Conservation (phyloP, 140 eudicot genomes). For the Anethum foeniculum region DNA sequence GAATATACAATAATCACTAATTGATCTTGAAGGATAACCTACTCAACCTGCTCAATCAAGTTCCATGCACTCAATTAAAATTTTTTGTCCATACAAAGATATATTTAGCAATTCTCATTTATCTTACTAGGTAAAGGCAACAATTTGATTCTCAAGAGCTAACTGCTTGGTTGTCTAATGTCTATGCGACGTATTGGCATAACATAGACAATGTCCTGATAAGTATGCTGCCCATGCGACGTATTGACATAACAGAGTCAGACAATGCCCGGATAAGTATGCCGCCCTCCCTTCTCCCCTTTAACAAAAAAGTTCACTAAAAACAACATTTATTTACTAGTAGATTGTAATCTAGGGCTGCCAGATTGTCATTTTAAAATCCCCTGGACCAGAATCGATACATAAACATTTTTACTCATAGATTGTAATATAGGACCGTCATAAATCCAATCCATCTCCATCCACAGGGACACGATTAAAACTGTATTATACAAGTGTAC, state of each 20-base stretch:
- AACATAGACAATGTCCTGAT: background rate
- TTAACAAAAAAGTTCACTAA: background rate
- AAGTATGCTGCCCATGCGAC: too few species aligned
- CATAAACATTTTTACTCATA: background rate
- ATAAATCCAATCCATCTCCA: background rate
- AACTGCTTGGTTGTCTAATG: background rate
- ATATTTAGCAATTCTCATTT: background rate
- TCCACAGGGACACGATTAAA: too few species aligned
- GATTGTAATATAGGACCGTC: background rate
- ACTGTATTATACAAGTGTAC: background rate
- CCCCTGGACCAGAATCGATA: background rate
- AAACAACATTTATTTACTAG: background rate
- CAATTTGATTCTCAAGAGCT: background rate
- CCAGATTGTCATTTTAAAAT: background rate
- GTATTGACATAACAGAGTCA: too few species aligned
- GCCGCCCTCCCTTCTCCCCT: background rate
- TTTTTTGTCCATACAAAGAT: background rate
- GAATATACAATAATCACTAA: background rate
- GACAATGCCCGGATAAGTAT: background rate
- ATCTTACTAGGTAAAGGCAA: background rate
- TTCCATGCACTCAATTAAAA: background rate
- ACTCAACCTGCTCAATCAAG: background rate
- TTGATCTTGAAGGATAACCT: background rate
- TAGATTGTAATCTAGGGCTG: background rate
- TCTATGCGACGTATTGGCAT: background rate